phyloP scores from a whole-genome alignment of 495 filamentous ascomycete species.

The Coniosporium apollinis region DNA sequence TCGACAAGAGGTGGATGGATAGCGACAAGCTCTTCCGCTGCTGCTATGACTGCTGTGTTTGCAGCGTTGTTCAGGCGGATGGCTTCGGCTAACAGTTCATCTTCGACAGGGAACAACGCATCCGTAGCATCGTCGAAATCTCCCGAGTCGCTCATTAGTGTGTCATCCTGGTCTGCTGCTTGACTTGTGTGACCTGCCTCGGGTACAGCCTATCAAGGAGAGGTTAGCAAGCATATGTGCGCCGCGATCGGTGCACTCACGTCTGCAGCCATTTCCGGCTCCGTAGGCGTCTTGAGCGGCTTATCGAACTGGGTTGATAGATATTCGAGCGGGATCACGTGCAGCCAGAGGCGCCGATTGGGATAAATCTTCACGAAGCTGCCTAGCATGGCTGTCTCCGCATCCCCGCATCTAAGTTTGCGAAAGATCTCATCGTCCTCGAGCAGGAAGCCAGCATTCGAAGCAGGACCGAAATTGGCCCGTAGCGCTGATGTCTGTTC shows the following conservation, averaged over 20 bases:
- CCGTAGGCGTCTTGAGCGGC: background rate
- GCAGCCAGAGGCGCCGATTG: too few relatives aligned
- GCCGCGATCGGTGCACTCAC: too few relatives aligned
- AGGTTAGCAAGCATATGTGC: background rate
- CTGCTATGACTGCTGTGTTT: background rate
- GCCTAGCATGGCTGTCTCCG: too few relatives aligned
- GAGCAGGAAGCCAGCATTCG: too few relatives aligned
- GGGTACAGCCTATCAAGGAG: background rate
- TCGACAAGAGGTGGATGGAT: background rate
- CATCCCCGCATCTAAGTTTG: too few relatives aligned
- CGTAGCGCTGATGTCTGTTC: too few relatives aligned
- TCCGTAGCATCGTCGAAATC: background rate
- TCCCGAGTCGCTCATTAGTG: background rate
- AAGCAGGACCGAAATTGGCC: too few relatives aligned
- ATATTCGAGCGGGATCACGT: background rate
- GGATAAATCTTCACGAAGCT: too few relatives aligned
- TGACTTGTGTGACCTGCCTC: background rate
- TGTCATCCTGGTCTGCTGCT: background rate
- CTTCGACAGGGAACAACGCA: background rate
- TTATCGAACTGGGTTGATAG: background rate
- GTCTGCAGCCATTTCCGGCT: too few relatives aligned
- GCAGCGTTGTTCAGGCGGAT: background rate
- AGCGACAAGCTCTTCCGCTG: background rate
- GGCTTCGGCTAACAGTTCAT: background rate
- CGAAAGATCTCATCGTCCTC: too few relatives aligned